A percentile compares a stretch with the other conserved stretches of the same genome.
These are phyloP conservation scores for Ambrosiella xylebori DNA, from an alignment of 2,329 filamentous ascomycete genomes.

Conservation along the genomic window DNA sequence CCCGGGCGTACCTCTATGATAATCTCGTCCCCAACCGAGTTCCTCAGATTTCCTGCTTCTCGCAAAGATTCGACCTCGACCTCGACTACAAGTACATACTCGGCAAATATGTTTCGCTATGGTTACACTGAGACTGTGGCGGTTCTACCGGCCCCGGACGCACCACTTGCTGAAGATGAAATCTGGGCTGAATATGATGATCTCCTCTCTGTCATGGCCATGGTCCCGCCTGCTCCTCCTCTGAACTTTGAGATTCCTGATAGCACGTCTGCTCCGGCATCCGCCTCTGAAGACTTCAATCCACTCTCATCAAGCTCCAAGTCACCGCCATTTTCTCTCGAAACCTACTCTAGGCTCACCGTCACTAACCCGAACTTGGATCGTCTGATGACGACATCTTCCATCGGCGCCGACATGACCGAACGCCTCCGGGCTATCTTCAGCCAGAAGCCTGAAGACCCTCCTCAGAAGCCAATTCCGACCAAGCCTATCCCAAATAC, in stretches of 20 bases:
- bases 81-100: slow-evolving; percentile 27
- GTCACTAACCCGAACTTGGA: slow-evolving; percentile 24
- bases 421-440: slow-evolving; percentile 34
- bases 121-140: slow-evolving; percentile 50
- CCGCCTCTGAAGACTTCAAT: slow-evolving; percentile 42
- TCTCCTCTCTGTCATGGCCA: slow-evolving; percentile 43
- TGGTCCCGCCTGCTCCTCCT: slow-evolving; percentile 24
- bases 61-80: slow-evolving; percentile 51
- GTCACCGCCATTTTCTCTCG: slow-evolving; percentile 38
- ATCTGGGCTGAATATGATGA: slow-evolving; percentile 93
- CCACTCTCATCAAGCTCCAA: slow-evolving; percentile 38
- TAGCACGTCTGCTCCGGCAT: slow-evolving; percentile 66
- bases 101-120: slow-evolving; percentile 29
- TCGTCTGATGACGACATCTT: slow-evolving; percentile 36
- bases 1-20: slow-evolving; percentile 18
- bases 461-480: neutral
- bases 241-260: neutral
- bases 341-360: slow-evolving; percentile 27
- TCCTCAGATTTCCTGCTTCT: slow-evolving; percentile 36
- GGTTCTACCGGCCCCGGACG: slow-evolving; percentile 42
- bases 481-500: neutral
- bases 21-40: slow-evolving; percentile 14
- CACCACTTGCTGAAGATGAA: slow-evolving; percentile 61
- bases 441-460: slow-evolving; percentile 17
- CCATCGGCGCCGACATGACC: slow-evolving; percentile 37